Evolutionary conservation across 1,284 basidiomycete genomes (phyloP).

Genomic region (Schizophyllum commune): DNA sequence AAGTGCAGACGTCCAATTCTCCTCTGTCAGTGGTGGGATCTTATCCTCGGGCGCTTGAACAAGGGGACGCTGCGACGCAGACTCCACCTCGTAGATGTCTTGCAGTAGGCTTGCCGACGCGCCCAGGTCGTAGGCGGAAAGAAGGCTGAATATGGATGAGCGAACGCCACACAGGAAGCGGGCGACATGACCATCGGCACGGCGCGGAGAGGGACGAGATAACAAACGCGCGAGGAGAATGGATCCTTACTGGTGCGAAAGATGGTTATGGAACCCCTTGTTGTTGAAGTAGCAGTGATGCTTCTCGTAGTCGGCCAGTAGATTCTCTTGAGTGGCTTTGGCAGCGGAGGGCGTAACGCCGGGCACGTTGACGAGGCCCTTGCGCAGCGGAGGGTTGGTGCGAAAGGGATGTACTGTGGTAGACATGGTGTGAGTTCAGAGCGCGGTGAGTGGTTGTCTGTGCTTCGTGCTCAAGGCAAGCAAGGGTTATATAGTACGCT

Average conservation of each 20-base stretch:
- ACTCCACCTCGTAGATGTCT: conserved; percentile 42
- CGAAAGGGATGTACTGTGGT: no score
- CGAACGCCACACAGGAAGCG: no score
- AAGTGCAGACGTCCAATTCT: conserved; percentile 50
- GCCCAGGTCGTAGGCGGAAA: conserved; percentile 62
- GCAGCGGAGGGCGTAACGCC: conserved; percentile 43
- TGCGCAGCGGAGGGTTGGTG: conserved; percentile 14
- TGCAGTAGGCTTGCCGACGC: conserved; percentile 44
- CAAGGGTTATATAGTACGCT: no score
- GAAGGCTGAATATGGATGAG: conserved; percentile 26
- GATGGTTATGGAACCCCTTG: conserved; percentile 54
- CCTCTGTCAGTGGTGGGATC: conserved; percentile 25
- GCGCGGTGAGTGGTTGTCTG: no score
- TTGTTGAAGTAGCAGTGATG: conserved; percentile 53
- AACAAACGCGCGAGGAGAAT: no score
- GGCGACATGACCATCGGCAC: no score
- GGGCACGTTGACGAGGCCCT: conserved; percentile 40
- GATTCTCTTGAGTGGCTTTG: conserved; percentile 33
- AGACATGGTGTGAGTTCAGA: no score
- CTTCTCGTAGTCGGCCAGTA: conserved; percentile 45
- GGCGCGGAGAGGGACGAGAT: no score
- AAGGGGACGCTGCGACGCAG: conserved; percentile 35
- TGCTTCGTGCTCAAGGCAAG: no score
- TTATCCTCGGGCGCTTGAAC: conserved; percentile 25
- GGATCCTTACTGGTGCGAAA: conserved; percentile 42